A percentile compares a stretch with the other conserved stretches of the same genome.
Conservation (phyloP, 805 yeast genomes). For the Wickerhamiella brachini region DNA sequence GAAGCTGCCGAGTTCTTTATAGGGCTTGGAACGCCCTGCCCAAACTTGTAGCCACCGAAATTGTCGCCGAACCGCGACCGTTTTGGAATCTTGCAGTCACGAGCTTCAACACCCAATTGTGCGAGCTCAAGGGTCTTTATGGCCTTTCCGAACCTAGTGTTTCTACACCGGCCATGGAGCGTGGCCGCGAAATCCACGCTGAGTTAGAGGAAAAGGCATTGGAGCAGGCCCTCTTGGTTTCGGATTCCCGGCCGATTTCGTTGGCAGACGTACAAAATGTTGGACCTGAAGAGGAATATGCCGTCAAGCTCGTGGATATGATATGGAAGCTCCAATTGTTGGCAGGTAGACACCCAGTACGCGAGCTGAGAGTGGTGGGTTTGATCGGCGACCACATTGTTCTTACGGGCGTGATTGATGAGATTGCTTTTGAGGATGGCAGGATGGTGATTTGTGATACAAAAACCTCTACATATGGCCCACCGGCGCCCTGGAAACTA, state of each 20-base stretch:
- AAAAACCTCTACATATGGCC: constrained; percentile 14
- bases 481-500: constrained; percentile 8
- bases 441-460: constrained; percentile 19
- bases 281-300: constrained; percentile 5
- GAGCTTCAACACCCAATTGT: constrained; percentile 14
- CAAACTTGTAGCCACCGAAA: neutral
- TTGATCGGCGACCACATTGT: constrained; percentile 9
- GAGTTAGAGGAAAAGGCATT: constrained; percentile 9
- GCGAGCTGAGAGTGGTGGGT: constrained; percentile 23
- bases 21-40: neutral
- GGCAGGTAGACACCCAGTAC: constrained; percentile 2
- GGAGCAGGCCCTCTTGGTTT: neutral
- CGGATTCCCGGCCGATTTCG: no score
- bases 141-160: neutral
- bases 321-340: constrained; percentile 5
- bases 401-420: constrained; percentile 20
- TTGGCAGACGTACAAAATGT: neutral
- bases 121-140: constrained; percentile 17
- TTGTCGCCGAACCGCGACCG: neutral
- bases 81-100: constrained; percentile 12
- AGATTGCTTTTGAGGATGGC: constrained; percentile 8
- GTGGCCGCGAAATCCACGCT: constrained; percentile 15
- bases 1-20: neutral
- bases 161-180: constrained; percentile 10
- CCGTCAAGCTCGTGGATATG: constrained; percentile 12